These are phyloP conservation scores for Prinsepia uniflora DNA, from an alignment of 306 rosid species.

Conservation along the genomic window DNA sequence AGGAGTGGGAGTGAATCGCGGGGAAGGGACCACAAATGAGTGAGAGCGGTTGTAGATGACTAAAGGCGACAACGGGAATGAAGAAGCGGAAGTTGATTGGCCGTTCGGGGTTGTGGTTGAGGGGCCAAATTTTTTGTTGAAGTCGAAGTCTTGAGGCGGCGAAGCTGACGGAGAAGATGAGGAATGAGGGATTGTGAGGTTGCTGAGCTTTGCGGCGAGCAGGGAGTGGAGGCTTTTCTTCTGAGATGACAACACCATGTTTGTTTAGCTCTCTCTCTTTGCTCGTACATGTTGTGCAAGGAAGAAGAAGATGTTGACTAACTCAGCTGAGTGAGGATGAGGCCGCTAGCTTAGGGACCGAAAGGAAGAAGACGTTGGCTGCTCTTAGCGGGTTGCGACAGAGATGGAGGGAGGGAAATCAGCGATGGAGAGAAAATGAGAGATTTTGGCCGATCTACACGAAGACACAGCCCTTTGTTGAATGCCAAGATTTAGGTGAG, in stretches of 20 bases:
- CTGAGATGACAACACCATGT: conserved; percentile 55
- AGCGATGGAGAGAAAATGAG: neutral
- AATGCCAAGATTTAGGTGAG: conserved; percentile 29
- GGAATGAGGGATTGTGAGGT: conserved; percentile 59
- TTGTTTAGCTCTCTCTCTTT: conserved; percentile 12
- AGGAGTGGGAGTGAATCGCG: conserved; percentile 45
- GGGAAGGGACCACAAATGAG: conserved; percentile 96
- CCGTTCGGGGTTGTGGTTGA: conserved; percentile 29
- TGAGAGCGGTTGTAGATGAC: conserved; percentile 80
- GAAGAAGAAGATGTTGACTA: too few species aligned
- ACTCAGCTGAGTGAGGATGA: neutral
- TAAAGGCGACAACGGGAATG: conserved; percentile 29
- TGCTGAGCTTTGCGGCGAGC: conserved; percentile 50
- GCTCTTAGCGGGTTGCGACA: too few species aligned
- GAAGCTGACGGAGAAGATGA: conserved; percentile 35
- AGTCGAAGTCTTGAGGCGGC: conserved; percentile 42
- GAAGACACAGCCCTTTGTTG: conserved; percentile 27
- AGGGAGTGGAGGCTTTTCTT: conserved; percentile 44
- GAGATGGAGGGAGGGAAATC: too few species aligned
- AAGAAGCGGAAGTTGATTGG: conserved; percentile 21
- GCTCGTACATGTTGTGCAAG: neutral
- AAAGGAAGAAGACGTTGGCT: neutral
- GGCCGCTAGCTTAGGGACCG: neutral
- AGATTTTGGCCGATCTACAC: conserved; percentile 24
- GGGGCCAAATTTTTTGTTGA: conserved; percentile 41